phyloP scores from a whole-genome alignment of 352 stramenopile genomes.

The Phytophthora pini region DNA sequence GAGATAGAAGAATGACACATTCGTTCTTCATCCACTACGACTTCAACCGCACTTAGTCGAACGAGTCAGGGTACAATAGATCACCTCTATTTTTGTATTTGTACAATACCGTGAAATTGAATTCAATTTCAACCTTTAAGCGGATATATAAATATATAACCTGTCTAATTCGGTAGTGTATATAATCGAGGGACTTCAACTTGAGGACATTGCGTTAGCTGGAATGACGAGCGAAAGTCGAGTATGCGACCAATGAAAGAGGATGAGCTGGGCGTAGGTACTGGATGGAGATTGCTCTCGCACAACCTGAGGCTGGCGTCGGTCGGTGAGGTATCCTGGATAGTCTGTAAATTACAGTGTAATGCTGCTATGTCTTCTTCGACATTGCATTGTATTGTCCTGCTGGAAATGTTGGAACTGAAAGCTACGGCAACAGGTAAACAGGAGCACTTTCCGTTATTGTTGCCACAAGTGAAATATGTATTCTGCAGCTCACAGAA shows the following conservation, averaged over 20 bases:
- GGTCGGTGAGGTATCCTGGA: no score
- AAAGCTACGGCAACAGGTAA: no score
- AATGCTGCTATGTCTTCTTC: no score
- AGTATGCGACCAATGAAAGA: conserved; percentile 5
- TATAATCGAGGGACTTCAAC: neutral
- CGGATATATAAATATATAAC: neutral
- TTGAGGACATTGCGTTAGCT: conserved; percentile 6
- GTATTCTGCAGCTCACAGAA: no score
- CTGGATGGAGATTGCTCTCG: neutral
- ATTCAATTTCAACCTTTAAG: no score
- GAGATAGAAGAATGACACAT: conserved; percentile 11
- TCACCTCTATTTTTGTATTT: neutral
- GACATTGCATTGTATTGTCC: no score
- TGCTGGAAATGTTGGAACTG: no score
- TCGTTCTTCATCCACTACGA: conserved; percentile 1
- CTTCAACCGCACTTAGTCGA: conserved; percentile 22
- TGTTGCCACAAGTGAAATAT: no score
- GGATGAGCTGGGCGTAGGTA: neutral
- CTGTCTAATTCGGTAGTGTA: neutral
- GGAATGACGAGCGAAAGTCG: conserved; percentile 1
- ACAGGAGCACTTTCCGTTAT: no score
- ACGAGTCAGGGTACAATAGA: neutral
- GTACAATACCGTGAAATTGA: no score
- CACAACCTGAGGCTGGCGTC: neutral
- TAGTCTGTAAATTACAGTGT: no score